Conservation (phyloP, 2,329 filamentous ascomycete genomes). For the Cordyceps pruinosa region DNA sequence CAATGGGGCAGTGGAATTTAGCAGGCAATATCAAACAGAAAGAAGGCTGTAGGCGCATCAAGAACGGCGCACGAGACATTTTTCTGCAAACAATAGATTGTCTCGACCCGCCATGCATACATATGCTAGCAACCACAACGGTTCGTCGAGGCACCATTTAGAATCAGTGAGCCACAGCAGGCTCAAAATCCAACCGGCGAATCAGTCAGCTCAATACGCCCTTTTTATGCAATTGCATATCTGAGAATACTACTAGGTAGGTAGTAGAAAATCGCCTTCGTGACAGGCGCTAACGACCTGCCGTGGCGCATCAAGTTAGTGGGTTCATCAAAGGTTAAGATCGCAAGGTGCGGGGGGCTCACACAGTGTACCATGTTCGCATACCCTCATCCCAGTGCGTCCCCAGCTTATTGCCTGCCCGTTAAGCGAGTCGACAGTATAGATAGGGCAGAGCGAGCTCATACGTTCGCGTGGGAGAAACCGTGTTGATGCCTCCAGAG, state of each 20-base stretch:
- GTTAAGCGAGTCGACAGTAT: neutral
- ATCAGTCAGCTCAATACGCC: neutral
- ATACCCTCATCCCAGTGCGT: neutral
- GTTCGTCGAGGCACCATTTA: too few relatives aligned
- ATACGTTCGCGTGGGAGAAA: neutral
- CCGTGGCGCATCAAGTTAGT: conserved; percentile 7
- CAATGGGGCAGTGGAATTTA: too few relatives aligned
- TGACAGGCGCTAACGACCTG: neutral
- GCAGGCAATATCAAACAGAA: too few relatives aligned
- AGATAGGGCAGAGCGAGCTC: neutral
- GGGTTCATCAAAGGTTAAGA: neutral
- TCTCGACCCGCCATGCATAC: neutral
- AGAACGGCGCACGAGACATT: neutral
- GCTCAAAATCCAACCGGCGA: neutral
- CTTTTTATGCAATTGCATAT: too few relatives aligned
- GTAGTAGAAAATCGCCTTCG: neutral
- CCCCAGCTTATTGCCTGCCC: neutral
- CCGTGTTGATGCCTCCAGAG: neutral
- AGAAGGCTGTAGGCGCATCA: too few relatives aligned
- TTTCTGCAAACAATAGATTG: neutral
- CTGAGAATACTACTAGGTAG: neutral
- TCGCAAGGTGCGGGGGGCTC: neutral
- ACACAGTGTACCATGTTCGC: neutral
- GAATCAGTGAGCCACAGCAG: neutral
- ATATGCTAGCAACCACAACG: neutral